Evolutionary conservation across 495 filamentous ascomycete genomes (phyloP).

Genomic region (Xylaria sp.): DNA sequence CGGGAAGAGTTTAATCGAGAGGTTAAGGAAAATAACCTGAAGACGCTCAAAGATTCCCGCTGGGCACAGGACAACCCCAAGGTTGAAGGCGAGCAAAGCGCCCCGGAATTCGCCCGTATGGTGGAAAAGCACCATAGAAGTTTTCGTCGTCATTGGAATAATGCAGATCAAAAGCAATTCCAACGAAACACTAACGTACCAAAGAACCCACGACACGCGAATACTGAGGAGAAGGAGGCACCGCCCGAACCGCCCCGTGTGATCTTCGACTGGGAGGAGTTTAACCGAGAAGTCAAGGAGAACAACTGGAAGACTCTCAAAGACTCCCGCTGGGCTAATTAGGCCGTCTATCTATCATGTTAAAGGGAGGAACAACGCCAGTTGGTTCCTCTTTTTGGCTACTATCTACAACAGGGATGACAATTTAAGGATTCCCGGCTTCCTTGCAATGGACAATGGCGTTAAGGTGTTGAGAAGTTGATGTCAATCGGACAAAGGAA

Average conservation of each 20-base stretch:
- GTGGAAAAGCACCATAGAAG: too few species aligned
- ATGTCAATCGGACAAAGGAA: background rate
- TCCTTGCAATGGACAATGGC: background rate
- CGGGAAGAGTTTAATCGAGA: background rate
- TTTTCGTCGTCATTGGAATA: too few species aligned
- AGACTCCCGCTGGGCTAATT: background rate
- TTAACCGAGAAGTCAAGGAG: background rate
- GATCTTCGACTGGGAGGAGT: background rate
- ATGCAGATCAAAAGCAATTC: background rate
- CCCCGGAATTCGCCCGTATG: too few species aligned
- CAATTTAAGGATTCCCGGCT: background rate
- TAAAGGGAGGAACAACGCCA: too few species aligned
- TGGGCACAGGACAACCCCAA: background rate
- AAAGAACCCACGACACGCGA: background rate
- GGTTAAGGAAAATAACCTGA: background rate
- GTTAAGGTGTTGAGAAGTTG: background rate
- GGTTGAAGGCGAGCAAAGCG: too few species aligned
- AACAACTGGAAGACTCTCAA: background rate
- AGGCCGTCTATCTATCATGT: too few species aligned
- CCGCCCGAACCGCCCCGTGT: background rate
- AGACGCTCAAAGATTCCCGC: background rate
- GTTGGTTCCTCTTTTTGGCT: background rate
- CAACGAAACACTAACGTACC: background rate
- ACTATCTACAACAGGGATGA: background rate
- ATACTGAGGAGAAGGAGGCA: background rate